Evolutionary conservation across 768 basidiomycete species (phyloP).

Genomic region (Tulasnella calospora): DNA sequence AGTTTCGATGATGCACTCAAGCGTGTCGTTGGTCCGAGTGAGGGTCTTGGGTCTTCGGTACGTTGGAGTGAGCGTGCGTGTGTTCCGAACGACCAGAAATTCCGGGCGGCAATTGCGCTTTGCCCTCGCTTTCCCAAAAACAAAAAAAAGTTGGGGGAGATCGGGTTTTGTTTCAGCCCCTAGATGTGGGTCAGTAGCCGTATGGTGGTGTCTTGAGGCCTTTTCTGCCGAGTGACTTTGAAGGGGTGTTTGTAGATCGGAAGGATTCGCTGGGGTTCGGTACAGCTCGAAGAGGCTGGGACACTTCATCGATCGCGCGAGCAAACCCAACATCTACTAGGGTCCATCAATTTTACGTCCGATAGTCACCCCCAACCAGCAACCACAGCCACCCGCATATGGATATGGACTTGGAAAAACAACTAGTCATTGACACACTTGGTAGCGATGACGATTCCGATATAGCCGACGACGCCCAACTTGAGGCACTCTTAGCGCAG

Average conservation of each 20-base stretch:
- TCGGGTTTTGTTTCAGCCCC: neutral
- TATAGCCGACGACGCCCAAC: conserved; percentile 8
- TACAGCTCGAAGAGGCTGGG: neutral
- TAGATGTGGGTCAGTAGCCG: neutral
- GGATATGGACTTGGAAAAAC: neutral
- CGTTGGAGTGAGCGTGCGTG: neutral
- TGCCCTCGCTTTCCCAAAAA: conserved; percentile 4
- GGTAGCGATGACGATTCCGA: conserved; percentile 12
- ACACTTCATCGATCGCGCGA: conserved; percentile 11
- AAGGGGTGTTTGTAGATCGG: neutral
- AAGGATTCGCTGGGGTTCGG: conserved; percentile 2
- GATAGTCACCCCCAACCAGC: conserved; percentile 1
- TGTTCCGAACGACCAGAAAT: neutral
- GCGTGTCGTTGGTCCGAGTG: conserved; percentile 9
- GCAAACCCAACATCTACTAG: neutral
- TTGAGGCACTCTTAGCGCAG: conserved; percentile 14
- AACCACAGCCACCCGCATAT: neutral
- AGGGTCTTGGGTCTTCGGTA: conserved; percentile 1
- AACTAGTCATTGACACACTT: neutral
- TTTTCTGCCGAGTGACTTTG: neutral
- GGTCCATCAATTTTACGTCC: conserved; percentile 11
- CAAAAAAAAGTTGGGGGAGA: neutral
- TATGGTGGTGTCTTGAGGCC: neutral
- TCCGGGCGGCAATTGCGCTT: conserved; percentile 11
- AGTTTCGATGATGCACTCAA: neutral